Base-by-base conservation (phyloP, 2,329 filamentous ascomycete genomes). In the Grosmannia penicillata region DNA sequence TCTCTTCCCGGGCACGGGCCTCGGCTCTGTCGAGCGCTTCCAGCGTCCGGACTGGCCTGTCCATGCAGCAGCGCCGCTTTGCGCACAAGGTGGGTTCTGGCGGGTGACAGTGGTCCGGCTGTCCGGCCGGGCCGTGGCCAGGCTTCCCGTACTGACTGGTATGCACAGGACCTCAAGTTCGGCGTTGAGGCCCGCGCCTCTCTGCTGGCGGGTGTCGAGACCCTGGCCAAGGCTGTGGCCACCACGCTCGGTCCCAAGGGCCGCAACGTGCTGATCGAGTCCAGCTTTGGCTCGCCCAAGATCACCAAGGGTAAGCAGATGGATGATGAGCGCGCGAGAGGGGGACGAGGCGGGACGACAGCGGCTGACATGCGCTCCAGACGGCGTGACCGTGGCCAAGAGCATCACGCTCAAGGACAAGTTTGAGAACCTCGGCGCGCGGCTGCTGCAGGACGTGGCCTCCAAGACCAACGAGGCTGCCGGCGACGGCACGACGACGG, bases 381-480 rank as follows among this genome's bases (percentile, higher is more conserved):
- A 91, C 63, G 83, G 83, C 77, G 83, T 91, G 33, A 87, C 82
- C 51, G 83, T 91, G 52, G 83, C 83, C 51, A 89, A 81, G 66
- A 86, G 89, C 47, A 82, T 98, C 55, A 76, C 75, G 47, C 77
- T 98, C 49, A 78, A 98, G 73, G 91, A 98, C 74, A 96, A 96
- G 69, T 98, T 95, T 64, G 91, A 98, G 70, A 98, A 98, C 72
- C 83, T 98, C 52, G 91, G 91, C 61, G 91, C 91, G 55, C 82
- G 84, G 57, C 78, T 98, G 50, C 77, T 98, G 51, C 87, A 96
- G 68, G 91, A 98, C 63, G 91, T 98, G 51, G 91, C 91, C 54
- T 91, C 84, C 57, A 98, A 98, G 79, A 98, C 91, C 58, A 98
- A 98, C 72, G 91, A 98, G 69, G 79, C 86, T 52, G 91, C 91